Evolutionary conservation across 495 filamentous ascomycete genomes (phyloP).

Genomic region (Aspergillus asperescens): DNA sequence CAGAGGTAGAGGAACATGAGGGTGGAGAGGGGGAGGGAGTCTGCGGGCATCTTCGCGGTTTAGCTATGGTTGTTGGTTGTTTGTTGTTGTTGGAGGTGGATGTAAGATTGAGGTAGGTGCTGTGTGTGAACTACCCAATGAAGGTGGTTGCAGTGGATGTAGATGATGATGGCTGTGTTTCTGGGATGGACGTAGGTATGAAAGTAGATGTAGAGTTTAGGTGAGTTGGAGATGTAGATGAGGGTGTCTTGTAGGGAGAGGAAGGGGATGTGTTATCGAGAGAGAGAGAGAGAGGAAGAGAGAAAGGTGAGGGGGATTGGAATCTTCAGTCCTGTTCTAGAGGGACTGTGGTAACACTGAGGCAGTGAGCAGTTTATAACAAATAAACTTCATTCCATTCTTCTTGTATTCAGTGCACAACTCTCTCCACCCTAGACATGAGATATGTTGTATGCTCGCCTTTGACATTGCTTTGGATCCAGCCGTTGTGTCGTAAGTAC

Average conservation of each 20-base stretch:
- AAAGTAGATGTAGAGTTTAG: no score
- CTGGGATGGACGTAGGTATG: no score
- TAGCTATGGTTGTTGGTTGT: not conserved
- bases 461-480: not conserved
- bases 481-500: not conserved
- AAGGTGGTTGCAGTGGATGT: no score
- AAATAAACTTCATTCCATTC: not conserved
- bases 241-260: no score
- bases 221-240: no score
- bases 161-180: no score
- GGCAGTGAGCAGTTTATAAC: not conserved
- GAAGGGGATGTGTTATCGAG: no score
- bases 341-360: not conserved
- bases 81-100: not conserved
- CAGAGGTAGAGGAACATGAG: slow-evolving; percentile 38
- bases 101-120: not conserved
- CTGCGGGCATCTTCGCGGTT: slow-evolving; percentile 13
- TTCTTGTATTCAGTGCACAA: not conserved
- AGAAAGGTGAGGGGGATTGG: no score
- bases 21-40: slow-evolving; percentile 27
- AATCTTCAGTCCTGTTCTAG: no score
- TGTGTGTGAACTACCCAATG: no score
- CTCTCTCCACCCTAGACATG: not conserved
- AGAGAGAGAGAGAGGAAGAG: no score
- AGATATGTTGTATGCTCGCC: not conserved